A percentile compares a stretch with the other conserved stretches of the same genome.
Conservation (phyloP, 495 filamentous ascomycete species). For the Podospora fimiseda region DNA sequence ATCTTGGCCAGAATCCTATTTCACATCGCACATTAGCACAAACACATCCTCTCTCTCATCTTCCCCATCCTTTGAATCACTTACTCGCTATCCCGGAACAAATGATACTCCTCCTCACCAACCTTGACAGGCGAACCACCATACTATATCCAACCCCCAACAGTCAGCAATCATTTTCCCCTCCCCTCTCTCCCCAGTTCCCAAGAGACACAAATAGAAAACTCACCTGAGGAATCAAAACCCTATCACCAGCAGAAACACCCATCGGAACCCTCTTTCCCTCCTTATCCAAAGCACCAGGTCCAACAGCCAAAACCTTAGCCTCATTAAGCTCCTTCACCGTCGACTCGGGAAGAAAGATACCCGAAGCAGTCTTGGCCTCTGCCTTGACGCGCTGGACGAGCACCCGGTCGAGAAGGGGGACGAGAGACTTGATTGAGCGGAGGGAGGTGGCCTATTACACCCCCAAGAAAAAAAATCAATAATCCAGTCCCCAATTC, state of each 20-base stretch:
- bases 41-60: not conserved
- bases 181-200: not conserved
- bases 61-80: slow-evolving; percentile 19
- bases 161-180: not conserved
- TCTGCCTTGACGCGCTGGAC: slow-evolving; percentile 98
- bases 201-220: slow-evolving; percentile 3
- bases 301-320: slow-evolving; percentile 89
- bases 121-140: slow-evolving; percentile 95
- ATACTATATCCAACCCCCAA: slow-evolving; percentile 55
- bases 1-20: slow-evolving; percentile 79
- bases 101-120: slow-evolving; percentile 89
- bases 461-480: not conserved
- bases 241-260: slow-evolving; percentile 78
- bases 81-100: slow-evolving; percentile 97
- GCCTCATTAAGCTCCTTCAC: slow-evolving; percentile 99
- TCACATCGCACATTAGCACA: slow-evolving; percentile 26
- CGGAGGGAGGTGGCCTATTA: slow-evolving; percentile 66
- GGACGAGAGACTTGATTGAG: slow-evolving; percentile 90
- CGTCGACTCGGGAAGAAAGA: slow-evolving; percentile 94
- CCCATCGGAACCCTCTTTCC: slow-evolving; percentile 78
- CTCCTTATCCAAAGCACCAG: slow-evolving; percentile 76
- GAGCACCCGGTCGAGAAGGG: slow-evolving; percentile 96
- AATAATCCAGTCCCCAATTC: too few species aligned
- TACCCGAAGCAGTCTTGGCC: slow-evolving; percentile 87
- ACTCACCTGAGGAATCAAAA: slow-evolving; percentile 93